A percentile compares a stretch with the other conserved stretches of the same genome.
Conservation (phyloP, 1,284 basidiomycete species). For the Laetiporus sulphureus region DNA sequence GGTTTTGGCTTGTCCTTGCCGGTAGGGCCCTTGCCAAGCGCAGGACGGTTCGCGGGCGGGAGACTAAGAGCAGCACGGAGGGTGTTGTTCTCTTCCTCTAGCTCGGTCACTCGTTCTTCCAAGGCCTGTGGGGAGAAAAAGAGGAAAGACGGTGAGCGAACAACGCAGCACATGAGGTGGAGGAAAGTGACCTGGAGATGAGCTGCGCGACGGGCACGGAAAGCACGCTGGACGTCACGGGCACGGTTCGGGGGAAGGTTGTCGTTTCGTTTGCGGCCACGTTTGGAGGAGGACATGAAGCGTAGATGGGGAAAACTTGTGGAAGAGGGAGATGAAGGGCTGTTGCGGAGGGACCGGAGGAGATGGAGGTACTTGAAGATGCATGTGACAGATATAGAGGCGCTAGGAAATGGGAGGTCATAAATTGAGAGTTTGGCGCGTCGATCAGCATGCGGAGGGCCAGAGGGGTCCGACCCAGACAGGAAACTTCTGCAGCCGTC, state of each 20-base stretch:
- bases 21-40: constrained; percentile 75
- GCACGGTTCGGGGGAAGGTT: constrained; percentile 89
- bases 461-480: constrained; percentile 8
- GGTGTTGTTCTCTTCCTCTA: constrained; percentile 80
- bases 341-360: constrained; percentile 15
- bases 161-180: constrained; percentile 2
- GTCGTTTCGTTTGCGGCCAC: constrained; percentile 88
- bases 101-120: constrained; percentile 75
- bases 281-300: constrained; percentile 82
- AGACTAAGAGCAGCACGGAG: constrained; percentile 73
- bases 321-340: constrained; percentile 16
- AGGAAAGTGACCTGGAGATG: constrained; percentile 67
- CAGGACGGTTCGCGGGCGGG: constrained; percentile 64
- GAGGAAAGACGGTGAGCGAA: not conserved
- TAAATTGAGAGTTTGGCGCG: constrained; percentile 6
- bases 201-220: constrained; percentile 84
- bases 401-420: constrained; percentile 5
- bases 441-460: constrained; percentile 9
- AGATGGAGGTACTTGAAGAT: constrained; percentile 21
- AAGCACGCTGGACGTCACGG: constrained; percentile 88
- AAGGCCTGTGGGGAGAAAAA: constrained; percentile 48
- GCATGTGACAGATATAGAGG: constrained; percentile 17
- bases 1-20: constrained; percentile 72
- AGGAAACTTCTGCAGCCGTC: constrained; percentile 3
- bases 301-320: constrained; percentile 35